Conservation (phyloP, 2,329 filamentous ascomycete species). For the Exophiala oligosperma region DNA sequence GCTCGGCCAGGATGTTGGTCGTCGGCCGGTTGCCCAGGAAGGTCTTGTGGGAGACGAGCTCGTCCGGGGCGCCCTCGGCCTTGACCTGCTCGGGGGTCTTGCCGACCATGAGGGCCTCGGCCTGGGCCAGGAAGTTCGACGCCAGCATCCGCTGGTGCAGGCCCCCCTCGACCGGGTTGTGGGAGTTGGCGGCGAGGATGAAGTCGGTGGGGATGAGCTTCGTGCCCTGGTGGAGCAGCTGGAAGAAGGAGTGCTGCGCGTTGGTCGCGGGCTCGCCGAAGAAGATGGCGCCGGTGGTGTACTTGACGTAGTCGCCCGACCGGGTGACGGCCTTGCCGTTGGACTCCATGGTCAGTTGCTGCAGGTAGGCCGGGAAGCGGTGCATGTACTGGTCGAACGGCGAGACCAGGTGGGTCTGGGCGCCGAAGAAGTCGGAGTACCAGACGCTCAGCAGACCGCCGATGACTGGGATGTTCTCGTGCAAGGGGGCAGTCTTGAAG, state of each 20-base stretch:
- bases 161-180: constrained; percentile 91
- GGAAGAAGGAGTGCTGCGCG: constrained; percentile 99
- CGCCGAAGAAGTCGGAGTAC: constrained; percentile 99
- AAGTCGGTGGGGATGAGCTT: constrained; percentile 99
- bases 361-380: constrained; percentile 97
- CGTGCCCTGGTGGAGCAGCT: constrained; percentile 97
- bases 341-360: constrained; percentile 99
- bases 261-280: constrained; percentile 99
- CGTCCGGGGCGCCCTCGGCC: constrained; percentile 48
- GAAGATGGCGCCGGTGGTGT: constrained; percentile 92
- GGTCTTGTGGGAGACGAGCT: constrained; percentile 92
- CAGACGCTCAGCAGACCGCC: constrained; percentile 93
- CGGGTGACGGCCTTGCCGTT: constrained; percentile 98
- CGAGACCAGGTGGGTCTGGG: constrained; percentile 94
- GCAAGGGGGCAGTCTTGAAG: constrained; percentile 86
- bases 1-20: constrained; percentile 87
- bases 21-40: constrained; percentile 98
- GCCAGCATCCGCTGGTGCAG: constrained; percentile 76
- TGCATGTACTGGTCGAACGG: constrained; percentile 99
- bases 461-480: constrained; percentile 91
- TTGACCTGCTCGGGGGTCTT: constrained; percentile 50
- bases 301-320: constrained; percentile 84
- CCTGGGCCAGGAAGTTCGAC: constrained; percentile 53
- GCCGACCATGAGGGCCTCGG: constrained; percentile 56
- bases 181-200: constrained; percentile 91